phyloP scores from a whole-genome alignment of 352 stramenopile species.

The Peronospora farinosa region DNA sequence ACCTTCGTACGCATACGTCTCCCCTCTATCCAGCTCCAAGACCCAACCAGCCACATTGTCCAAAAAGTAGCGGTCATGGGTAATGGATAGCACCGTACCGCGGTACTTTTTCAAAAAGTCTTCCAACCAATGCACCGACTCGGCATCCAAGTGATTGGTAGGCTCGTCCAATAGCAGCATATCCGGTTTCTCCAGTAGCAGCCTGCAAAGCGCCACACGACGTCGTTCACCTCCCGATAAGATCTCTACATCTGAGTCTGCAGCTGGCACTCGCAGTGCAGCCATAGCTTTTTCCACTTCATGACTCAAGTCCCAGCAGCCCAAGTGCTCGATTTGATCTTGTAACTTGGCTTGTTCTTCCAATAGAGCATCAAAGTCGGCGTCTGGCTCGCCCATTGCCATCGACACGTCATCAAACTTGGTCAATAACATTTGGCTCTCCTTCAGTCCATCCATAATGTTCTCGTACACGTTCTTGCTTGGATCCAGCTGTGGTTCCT shows the following conservation, averaged over 20 bases:
- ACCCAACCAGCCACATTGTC: conserved; percentile 98
- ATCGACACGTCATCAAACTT: conserved; percentile 85
- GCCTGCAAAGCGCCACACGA: conserved; percentile 91
- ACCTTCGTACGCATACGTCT: conserved; percentile 96
- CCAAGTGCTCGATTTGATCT: conserved; percentile 79
- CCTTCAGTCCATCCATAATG: conserved; percentile 85
- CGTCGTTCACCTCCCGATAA: conserved; percentile 92
- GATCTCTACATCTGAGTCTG: conserved; percentile 58
- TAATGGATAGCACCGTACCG: conserved; percentile 96
- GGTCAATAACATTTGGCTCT: conserved; percentile 70
- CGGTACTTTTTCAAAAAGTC: conserved; percentile 94
- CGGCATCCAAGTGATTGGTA: conserved; percentile 97
- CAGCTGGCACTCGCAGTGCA: conserved; percentile 63
- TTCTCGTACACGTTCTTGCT: conserved; percentile 87
- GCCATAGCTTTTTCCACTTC: conserved; percentile 83
- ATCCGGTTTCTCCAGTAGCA: conserved; percentile 94
- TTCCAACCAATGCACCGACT: conserved; percentile 96
- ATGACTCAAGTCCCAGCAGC: conserved; percentile 77
- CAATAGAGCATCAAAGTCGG: conserved; percentile 83
- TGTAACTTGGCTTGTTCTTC: conserved; percentile 83
- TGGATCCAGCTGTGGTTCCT: conserved; percentile 82
- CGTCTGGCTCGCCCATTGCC: conserved; percentile 86
- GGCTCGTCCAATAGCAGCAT: conserved; percentile 97
- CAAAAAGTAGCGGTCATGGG: conserved; percentile 98
- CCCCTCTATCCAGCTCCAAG: conserved; percentile 93